Base-by-base conservation (phyloP, 2,329 filamentous ascomycete genomes). In the Claviceps paspali region DNA sequence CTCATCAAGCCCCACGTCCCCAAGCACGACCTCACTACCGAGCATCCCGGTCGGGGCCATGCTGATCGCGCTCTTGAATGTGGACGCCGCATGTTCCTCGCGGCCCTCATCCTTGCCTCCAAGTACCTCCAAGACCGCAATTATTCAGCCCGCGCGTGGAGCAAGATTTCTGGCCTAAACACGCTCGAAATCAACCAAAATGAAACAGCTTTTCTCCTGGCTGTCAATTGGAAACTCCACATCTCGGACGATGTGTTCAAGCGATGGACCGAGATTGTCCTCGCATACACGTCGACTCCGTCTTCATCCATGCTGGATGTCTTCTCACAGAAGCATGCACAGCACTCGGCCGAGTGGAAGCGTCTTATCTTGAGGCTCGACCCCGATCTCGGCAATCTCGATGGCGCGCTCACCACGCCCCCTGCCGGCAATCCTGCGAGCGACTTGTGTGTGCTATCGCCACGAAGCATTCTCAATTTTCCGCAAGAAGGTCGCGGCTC, bases 91-190 rank as follows among this genome's bases (percentile, higher is more conserved):
- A 96, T 96, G 88, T 96, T 98, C 56, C 71, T 98, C 38, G 79
- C 91, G 9, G 87, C 88, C 33, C 69, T 98, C 43, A 96, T 98
- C 47, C 69, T 98, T 39, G 91, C 91, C 2, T 96, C 91, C 26
- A 98, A 98, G 65, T 98, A 96, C 56, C 67, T 98, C 33, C 91
- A 98, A 60, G 91, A 98, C 56, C 80, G 88, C 48, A 98, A 96
- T 62, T 98, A 93, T 61, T 96, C 91, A 11, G 86, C 91, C 34
- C 79, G 88, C 39, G 91, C 91, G 29, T 98, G 91, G 91, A 96
- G 88, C 60, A 96, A 94, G 67, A 98, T 98, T 49, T 96, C 91
- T 14, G 91, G 91, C n/a, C 68, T 98, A 40, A 85, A 83, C 55
- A 87, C 86, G 3, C 67, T 74, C 39, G 91, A 98, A 62, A 96